These are phyloP conservation scores for Protomyces pachydermus DNA, from an alignment of 1,139 yeast genomes.

Conservation along the genomic window DNA sequence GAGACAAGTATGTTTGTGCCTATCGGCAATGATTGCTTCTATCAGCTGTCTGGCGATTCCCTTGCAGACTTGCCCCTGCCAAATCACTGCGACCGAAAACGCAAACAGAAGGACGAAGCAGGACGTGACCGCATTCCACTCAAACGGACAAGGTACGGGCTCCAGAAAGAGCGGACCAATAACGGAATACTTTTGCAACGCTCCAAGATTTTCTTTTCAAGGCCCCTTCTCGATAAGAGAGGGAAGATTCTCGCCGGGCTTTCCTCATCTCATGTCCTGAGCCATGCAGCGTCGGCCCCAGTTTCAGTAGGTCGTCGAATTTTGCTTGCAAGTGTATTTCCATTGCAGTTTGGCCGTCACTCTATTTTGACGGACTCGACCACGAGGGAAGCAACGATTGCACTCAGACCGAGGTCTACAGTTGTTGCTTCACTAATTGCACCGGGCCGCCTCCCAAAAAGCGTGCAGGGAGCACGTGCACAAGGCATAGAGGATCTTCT, in stretches of 20 bases:
- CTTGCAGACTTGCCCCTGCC: not conserved
- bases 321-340: conserved; percentile 27
- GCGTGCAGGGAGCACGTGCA: not conserved
- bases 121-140: not conserved
- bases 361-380: conserved; percentile 26
- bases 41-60: conserved; percentile 27
- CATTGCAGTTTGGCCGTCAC: conserved; percentile 29
- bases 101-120: not conserved
- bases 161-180: not conserved
- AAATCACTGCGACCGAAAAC: not conserved
- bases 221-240: conserved; percentile 9
- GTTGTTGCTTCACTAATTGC: not conserved
- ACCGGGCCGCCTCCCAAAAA: not conserved
- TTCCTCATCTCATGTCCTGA: conserved; percentile 12
- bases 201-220: conserved; percentile 27
- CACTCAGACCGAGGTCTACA: no score
- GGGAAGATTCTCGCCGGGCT: conserved; percentile 25
- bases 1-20: conserved; percentile 25
- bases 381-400: not conserved
- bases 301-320: not conserved
- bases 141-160: not conserved
- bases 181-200: conserved; percentile 27
- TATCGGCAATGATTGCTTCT: conserved; percentile 13
- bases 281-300: not conserved
- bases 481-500: conserved; percentile 6